These are phyloP conservation scores for Chaetomiaceae sp. DNA, from an alignment of 2,329 filamentous ascomycete genomes.

Conservation along the genomic window DNA sequence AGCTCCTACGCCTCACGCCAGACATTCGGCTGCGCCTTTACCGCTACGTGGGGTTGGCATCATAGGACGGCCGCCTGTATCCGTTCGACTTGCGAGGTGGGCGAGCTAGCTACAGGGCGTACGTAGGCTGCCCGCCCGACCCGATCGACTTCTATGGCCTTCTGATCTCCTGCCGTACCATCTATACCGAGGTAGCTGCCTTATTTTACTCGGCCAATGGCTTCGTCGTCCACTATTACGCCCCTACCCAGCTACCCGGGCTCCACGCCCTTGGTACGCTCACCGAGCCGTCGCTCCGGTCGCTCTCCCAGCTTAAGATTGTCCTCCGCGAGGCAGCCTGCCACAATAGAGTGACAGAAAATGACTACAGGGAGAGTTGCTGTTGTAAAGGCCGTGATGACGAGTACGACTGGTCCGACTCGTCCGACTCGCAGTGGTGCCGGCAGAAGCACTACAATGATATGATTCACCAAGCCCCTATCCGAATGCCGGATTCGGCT, in stretches of 20 bases:
- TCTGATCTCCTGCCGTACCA: slow-evolving; percentile 5
- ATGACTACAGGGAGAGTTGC: not conserved
- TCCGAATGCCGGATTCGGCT: no score
- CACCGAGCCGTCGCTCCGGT: slow-evolving; percentile 2
- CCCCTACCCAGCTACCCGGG: not conserved
- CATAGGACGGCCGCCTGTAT: slow-evolving; percentile 1
- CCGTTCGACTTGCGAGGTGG: slow-evolving; percentile 1
- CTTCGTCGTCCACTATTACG: slow-evolving; percentile 1
- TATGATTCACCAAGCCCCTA: slow-evolving; percentile 1
- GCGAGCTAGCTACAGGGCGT: not conserved
- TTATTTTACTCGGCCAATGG: slow-evolving; percentile 3
- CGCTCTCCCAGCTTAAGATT: slow-evolving; percentile 6
- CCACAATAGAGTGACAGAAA: slow-evolving; percentile 1
- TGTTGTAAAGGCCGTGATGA: not conserved
- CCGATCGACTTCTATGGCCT: slow-evolving; percentile 4
- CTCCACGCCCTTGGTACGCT: not conserved
- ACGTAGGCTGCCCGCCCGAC: not conserved
- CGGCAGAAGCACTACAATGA: not conserved
- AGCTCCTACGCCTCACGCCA: not conserved
- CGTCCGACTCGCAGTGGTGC: not conserved
- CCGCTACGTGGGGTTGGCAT: slow-evolving; percentile 5
- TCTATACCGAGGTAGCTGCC: slow-evolving; percentile 2
- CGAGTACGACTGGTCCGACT: not conserved
- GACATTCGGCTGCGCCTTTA: slow-evolving; percentile 1
- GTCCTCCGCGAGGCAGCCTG: not conserved